Percentiles rank a stretch among this genome's conserved stretches.
Conservation (phyloP, 257 asterid species). For the Capsicum pubescens region DNA sequence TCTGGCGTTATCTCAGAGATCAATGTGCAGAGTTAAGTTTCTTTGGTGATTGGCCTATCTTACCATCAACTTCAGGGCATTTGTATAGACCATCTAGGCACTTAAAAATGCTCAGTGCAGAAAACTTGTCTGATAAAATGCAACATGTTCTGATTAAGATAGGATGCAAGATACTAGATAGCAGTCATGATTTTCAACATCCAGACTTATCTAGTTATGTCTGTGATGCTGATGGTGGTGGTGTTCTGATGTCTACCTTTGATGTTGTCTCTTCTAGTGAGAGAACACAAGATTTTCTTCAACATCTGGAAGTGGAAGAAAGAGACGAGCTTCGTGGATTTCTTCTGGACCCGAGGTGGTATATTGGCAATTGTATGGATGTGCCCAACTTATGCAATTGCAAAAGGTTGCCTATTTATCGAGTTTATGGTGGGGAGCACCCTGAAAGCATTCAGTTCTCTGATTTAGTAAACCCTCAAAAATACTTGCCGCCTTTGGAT, state of each 20-base stretch:
- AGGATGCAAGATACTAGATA: conserved; percentile 80
- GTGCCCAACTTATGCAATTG: conserved; percentile 76
- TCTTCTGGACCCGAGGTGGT: conserved; percentile 85
- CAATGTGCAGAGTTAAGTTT: conserved; percentile 66
- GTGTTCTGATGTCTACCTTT: conserved; percentile 77
- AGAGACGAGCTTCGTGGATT: conserved; percentile 84
- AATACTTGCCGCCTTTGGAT: conserved; percentile 76
- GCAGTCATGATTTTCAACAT: conserved; percentile 61
- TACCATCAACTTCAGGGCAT: conserved; percentile 80
- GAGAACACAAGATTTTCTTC: conserved; percentile 59
- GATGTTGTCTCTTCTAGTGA: conserved; percentile 67
- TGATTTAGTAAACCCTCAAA: conserved; percentile 75
- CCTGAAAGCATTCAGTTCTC: conserved; percentile 61
- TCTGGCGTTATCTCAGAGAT: conserved; percentile 79
- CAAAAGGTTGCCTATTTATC: conserved; percentile 89
- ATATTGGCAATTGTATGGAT: conserved; percentile 69
- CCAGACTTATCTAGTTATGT: conserved; percentile 71
- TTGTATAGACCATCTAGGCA: conserved; percentile 69
- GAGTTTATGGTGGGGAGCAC: conserved; percentile 67
- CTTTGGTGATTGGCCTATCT: conserved; percentile 94
- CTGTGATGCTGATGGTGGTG: conserved; percentile 70
- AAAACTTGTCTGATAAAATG: conserved; percentile 69
- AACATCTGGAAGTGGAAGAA: conserved; percentile 70
- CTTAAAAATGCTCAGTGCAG: conserved; percentile 62
- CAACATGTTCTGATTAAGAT: conserved; percentile 68